These are phyloP conservation scores for Glycyrrhiza uralensis DNA, from an alignment of 306 rosid genomes.

Conservation along the genomic window DNA sequence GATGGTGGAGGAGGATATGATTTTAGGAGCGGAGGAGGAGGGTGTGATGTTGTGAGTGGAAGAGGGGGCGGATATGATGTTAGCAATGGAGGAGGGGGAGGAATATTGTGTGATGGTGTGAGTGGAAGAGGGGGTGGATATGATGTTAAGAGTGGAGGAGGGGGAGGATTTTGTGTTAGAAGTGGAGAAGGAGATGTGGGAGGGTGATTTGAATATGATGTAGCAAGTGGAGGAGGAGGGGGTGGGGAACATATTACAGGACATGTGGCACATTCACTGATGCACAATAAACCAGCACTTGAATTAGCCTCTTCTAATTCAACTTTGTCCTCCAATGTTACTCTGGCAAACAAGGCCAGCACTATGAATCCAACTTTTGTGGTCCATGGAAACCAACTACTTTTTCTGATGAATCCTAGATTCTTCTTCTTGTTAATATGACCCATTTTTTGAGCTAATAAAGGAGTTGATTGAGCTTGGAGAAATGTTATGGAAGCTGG, in stretches of 20 bases:
- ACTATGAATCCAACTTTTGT: slow-evolving; percentile 33
- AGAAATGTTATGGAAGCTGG: background rate
- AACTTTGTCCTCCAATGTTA: slow-evolving; percentile 32
- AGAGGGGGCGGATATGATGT: slow-evolving; percentile 12
- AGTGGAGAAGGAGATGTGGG: slow-evolving; percentile 24
- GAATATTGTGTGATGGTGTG: slow-evolving; percentile 34
- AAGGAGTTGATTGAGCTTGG: background rate
- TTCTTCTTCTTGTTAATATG: slow-evolving; percentile 10
- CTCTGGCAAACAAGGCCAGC: slow-evolving; percentile 29
- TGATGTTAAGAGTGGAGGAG: slow-evolving; percentile 25
- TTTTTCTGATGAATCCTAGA: slow-evolving; percentile 5
- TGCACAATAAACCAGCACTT: slow-evolving; percentile 46
- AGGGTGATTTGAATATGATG: slow-evolving; percentile 26
- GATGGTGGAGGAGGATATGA: background rate
- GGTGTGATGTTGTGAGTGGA: slow-evolving; percentile 8
- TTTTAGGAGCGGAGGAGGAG: background rate
- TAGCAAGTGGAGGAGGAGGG: slow-evolving; percentile 48
- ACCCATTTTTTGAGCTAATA: slow-evolving; percentile 39
- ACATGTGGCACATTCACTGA: slow-evolving; percentile 73
- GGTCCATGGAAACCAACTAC: slow-evolving; percentile 31
- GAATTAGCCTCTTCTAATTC: slow-evolving; percentile 36
- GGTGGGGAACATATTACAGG: slow-evolving; percentile 76
- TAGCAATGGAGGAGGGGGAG: slow-evolving; percentile 16
- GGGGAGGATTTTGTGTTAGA: background rate
- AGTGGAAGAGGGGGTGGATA: slow-evolving; percentile 20